Evolutionary conservation across 805 yeast genomes (phyloP), one percentile per base, ranked within the genome.

Genomic region (Myxozyma sirexii): DNA sequence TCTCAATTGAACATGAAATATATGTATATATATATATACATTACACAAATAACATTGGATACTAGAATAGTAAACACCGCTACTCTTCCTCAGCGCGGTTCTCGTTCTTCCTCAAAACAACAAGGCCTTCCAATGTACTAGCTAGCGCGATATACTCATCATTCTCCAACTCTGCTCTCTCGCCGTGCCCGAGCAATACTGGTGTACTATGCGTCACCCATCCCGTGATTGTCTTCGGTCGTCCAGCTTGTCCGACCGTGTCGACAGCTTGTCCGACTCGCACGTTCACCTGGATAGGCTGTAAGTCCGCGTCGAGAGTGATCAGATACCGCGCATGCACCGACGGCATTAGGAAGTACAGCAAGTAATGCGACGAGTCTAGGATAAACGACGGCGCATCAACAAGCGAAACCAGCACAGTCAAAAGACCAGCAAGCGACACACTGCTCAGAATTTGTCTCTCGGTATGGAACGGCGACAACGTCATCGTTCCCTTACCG

Each of bases 131-230:
- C 65, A 94, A 79, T 45, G 92, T 83, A 59, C 85, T 82, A 10
- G 94, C 82, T 68, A 90, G 80, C 62, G 96, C 84, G 63, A 89
- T 80, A 76, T 92, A 94, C 76, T 94, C 97, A 62, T 91, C 96
- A 68, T 88, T 91, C 72, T 96, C 99, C 67, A 94, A 79, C 75
- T 94, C 99, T 0, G 99, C 99, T 64, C 97, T 82, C 75, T 94
- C 99, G 45, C 98, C 98, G 68, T 86, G 85, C 42, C 94, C 92
- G 57, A 94, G 80, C 68, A 94, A 79, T 21, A 94, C 99, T 0
- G 99, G 99, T 0, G 99, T 94, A 4, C 94, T 88, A 71, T 94
- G 99, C 1, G 99, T 94, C 21, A 94, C 98, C 99, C 99, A 94
- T 38, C 99, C 99, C 3, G 99, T 94, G 49, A 94, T 94, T 12